Evolutionary conservation across 345 rosid species (phyloP), one percentile per base, ranked within the genome.

Genomic region (Camelina neglecta): DNA sequence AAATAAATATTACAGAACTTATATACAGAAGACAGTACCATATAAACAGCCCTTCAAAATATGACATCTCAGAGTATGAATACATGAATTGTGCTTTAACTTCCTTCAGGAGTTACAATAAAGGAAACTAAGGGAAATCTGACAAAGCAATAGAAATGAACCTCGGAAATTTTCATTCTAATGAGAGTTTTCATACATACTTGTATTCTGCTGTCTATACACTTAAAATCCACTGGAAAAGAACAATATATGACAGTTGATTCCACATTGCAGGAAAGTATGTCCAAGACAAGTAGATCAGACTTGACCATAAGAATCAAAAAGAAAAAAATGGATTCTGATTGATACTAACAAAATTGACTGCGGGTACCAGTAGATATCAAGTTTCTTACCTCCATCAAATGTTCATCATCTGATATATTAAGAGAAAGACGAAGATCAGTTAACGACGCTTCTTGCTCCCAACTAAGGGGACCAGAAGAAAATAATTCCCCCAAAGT

Each of bases 371-470:
- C 81, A 51, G 87, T 74, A 81, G 91, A 86, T 81, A 85, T 85
- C 83, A 92, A 81, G 78, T 82, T 88, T 82, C 84, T 88, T 80
- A 88, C 77, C 91, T 90, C 89, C 84, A 38, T 66, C 85, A 90
- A 84, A 84, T 92, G 93, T 75, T 92, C 97, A 81, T 92, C 96
- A 67, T 86, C 87, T 61, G 96, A 90, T 82, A 92, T 89, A 80
- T 92, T 83, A 75, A 92, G 91, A 74, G 79, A 86, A 81, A 80
- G 82, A 23, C 97, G 89, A 24, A 93, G 92, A 87, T 91, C 89
- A 33, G 89, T 90, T 84, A 91, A 78, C 65, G 89, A 80, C 66
- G 86, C 79, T 85, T 93, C 97, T 81, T 91, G 88, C 72, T 93
- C 98, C 98, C 97, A 91, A 79, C 85, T 89, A 62, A 93, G 39